Percentiles rank a stretch among this genome's conserved stretches.
phyloP scores from a whole-genome alignment of 352 stramenopile species.

The Phytophthora sansomeana region DNA sequence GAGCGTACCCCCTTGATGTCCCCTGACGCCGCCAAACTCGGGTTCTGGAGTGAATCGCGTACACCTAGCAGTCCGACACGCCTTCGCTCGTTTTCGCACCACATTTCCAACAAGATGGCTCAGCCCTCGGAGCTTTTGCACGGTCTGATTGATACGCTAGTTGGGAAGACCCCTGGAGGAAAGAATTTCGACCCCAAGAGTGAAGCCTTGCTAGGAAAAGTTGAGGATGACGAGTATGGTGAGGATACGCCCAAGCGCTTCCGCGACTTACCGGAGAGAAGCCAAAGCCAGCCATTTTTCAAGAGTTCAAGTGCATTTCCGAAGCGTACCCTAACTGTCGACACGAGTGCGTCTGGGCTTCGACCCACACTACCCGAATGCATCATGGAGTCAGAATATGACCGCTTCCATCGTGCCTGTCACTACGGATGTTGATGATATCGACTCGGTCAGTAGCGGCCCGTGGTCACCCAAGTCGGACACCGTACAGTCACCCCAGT shows the following conservation, averaged over 20 bases:
- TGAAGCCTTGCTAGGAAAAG: conserved; percentile 48
- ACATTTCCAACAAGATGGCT: conserved; percentile 71
- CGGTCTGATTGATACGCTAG: conserved; percentile 74
- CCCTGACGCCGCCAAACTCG: conserved; percentile 67
- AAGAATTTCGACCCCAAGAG: conserved; percentile 39
- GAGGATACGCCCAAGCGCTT: conserved; percentile 33
- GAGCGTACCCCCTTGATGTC: conserved; percentile 58
- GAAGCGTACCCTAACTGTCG: conserved; percentile 57
- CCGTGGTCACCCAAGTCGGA: conserved; percentile 74
- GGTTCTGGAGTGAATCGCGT: conserved; percentile 86
- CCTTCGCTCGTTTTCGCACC: conserved; percentile 77
- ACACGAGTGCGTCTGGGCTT: conserved; percentile 40
- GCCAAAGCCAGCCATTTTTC: conserved; percentile 51
- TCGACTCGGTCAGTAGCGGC: conserved; percentile 38
- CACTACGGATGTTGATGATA: conserved; percentile 32
- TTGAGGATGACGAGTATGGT: conserved; percentile 21
- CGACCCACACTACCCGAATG: conserved; percentile 14
- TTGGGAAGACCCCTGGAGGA: conserved; percentile 61
- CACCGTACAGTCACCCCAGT: conserved; percentile 58
- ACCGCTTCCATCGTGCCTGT: conserved; percentile 24
- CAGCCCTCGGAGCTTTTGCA: conserved; percentile 74
- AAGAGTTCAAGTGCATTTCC: conserved; percentile 31
- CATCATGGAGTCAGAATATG: conserved; percentile 11
- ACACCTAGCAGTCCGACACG: conserved; percentile 59
- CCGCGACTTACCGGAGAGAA: conserved; percentile 40